Conservation (phyloP, 208 protist species). For the Herpetomonas muscarum region DNA sequence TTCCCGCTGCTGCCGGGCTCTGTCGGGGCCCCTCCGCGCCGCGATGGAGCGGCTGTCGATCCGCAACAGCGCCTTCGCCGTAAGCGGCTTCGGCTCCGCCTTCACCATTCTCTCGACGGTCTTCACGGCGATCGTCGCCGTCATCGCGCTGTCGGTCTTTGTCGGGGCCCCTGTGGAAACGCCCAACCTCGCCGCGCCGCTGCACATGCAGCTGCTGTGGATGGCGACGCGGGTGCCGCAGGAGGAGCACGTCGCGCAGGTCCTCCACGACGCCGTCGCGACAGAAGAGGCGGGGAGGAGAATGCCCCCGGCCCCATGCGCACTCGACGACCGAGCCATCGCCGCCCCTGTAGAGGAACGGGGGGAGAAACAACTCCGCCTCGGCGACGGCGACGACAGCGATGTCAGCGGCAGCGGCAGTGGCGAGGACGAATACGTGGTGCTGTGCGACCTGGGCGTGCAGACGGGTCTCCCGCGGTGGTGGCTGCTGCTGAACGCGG, state of each 20-base stretch:
- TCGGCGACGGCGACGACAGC: not conserved
- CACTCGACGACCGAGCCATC: not conserved
- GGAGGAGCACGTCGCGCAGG: too few relatives aligned
- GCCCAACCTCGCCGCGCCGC: constrained; percentile 7
- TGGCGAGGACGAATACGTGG: too few relatives aligned
- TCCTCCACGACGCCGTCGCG: not conserved
- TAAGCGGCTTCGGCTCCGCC: constrained; percentile 14
- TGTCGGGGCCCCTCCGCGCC: not conserved
- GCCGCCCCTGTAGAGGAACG: not conserved
- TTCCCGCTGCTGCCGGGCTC: not conserved
- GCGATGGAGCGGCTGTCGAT: not conserved
- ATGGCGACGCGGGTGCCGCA: too few relatives aligned
- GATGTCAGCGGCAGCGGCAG: not conserved
- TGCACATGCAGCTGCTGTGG: constrained; percentile 14
- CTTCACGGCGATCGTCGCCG: constrained; percentile 1
- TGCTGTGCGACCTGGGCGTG: constrained; percentile 14
- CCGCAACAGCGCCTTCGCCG: constrained; percentile 7
- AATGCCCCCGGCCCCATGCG: not conserved
- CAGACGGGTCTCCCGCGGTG: constrained; percentile 1
- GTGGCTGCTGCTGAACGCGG: not conserved
- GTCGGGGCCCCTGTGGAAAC: constrained; percentile 6
- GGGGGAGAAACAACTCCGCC: not conserved
- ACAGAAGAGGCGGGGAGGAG: not conserved
- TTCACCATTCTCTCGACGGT: constrained; percentile 3
- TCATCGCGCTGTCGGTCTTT: constrained; percentile 8